Conservation (phyloP, 1,284 basidiomycete species). For the Leccinum subspadiceum region DNA sequence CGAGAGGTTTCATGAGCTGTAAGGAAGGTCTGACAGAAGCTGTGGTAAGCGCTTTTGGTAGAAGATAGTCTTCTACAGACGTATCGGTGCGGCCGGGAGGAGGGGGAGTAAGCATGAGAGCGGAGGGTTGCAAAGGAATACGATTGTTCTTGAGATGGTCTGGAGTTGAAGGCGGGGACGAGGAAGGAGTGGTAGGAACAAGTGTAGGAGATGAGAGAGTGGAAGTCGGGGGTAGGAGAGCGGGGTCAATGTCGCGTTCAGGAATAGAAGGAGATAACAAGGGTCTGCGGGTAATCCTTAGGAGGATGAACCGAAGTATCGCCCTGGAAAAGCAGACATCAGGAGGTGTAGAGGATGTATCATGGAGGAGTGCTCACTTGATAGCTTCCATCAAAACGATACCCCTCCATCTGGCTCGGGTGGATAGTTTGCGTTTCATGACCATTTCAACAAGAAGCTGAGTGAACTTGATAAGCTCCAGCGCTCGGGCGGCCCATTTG, state of each 20-base stretch:
- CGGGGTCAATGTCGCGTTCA: conserved; percentile 81
- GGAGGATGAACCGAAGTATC: conserved; percentile 64
- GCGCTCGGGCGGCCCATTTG: conserved; percentile 69
- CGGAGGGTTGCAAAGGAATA: conserved; percentile 50
- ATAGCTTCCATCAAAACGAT: conserved; percentile 73
- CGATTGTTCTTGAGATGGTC: conserved; percentile 78
- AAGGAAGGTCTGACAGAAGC: conserved; percentile 67
- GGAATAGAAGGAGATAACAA: conserved; percentile 75
- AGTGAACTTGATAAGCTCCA: conserved; percentile 75
- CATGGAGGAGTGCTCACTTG: conserved; percentile 60
- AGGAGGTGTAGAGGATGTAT: conserved; percentile 3
- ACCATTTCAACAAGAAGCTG: conserved; percentile 87
- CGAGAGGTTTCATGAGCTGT: conserved; percentile 57
- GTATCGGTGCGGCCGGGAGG: conserved; percentile 50
- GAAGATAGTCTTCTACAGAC: conserved; percentile 70
- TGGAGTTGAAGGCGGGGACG: conserved; percentile 57
- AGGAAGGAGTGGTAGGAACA: conserved; percentile 52
- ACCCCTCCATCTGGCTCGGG: conserved; percentile 64
- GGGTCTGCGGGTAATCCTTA: conserved; percentile 74
- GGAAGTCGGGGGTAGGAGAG: conserved; percentile 57
- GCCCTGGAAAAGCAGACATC: conserved; percentile 47
- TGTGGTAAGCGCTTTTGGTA: conserved; percentile 74
- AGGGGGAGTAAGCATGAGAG: conserved; percentile 56
- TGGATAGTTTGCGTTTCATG: conserved; percentile 65
- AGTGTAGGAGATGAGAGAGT: conserved; percentile 55